A percentile compares a stretch with the other conserved stretches of the same genome.
Conservation (phyloP, 2,329 filamentous ascomycete species). For the Pestalotiopsis sp. region DNA sequence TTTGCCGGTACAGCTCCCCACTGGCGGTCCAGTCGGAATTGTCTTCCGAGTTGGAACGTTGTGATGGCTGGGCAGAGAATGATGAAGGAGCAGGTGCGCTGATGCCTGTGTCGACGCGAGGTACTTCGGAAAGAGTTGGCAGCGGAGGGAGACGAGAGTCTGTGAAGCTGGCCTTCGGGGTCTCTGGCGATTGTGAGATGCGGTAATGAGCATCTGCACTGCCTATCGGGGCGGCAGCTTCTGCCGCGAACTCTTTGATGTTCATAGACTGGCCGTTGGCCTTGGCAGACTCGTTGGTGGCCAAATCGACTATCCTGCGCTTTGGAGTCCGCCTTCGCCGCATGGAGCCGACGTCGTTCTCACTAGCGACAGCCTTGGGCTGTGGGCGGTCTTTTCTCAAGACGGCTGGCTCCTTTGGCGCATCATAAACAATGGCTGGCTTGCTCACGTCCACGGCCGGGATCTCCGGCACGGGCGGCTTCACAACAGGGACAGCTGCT, state of each 20-base stretch:
- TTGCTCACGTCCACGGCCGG: slow-evolving; percentile 70
- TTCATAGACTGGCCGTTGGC: slow-evolving; percentile 24
- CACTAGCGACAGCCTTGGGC: slow-evolving; percentile 57
- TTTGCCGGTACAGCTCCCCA: slow-evolving; percentile 82
- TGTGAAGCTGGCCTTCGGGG: slow-evolving; percentile 32
- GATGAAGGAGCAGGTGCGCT: background rate
- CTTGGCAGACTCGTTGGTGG: slow-evolving; percentile 50
- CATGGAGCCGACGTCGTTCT: slow-evolving; percentile 60
- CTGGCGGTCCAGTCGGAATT: slow-evolving; percentile 65
- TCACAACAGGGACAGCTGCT: slow-evolving; percentile 77
- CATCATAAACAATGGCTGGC: slow-evolving; percentile 60
- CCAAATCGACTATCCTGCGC: slow-evolving; percentile 66
- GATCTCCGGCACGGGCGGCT: slow-evolving; percentile 65
- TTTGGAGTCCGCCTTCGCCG: slow-evolving; percentile 64
- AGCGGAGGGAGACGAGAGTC: slow-evolving; percentile 35
- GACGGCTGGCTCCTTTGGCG: slow-evolving; percentile 51
- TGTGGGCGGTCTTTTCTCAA: slow-evolving; percentile 61
- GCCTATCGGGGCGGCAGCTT: slow-evolving; percentile 18
- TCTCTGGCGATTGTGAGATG: slow-evolving; percentile 45
- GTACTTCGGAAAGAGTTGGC: slow-evolving; percentile 33
- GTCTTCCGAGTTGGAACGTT: slow-evolving; percentile 38
- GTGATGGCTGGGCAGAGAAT: background rate
- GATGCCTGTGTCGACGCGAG: slow-evolving; percentile 41
- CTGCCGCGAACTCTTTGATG: slow-evolving; percentile 24
- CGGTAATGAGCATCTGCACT: slow-evolving; percentile 42